A percentile compares a stretch with the other conserved stretches of the same genome.
Evolutionary conservation across 345 rosid species (phyloP).

Genomic region (Brassica napus): DNA sequence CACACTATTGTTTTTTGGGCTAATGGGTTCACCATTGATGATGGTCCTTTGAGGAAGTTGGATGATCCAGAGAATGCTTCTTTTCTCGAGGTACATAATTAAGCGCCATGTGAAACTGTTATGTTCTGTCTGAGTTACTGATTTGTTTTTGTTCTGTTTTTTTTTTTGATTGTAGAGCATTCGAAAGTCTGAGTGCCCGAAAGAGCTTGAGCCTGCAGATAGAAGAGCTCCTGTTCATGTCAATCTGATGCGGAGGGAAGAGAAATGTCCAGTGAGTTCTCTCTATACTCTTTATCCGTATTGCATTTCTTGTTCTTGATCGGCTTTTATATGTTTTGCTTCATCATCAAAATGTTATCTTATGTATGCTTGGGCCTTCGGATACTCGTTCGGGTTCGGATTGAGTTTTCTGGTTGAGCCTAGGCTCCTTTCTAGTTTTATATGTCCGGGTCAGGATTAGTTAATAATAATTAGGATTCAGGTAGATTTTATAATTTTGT

Average conservation of each 20-base stretch:
- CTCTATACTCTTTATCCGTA: conserved; percentile 5
- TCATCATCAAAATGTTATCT: not conserved
- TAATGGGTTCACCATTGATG: conserved; percentile 91
- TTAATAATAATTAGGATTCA: not conserved
- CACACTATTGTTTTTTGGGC: conserved; percentile 93
- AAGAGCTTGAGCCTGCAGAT: conserved; percentile 95
- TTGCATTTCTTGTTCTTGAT: not conserved
- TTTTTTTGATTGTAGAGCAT: conserved; percentile 60
- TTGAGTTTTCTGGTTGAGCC: not conserved
- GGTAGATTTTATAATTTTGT: not conserved
- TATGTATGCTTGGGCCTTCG: not conserved
- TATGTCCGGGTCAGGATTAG: not conserved
- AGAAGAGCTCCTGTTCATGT: conserved; percentile 84
- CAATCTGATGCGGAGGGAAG: conserved; percentile 80
- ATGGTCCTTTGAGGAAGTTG: conserved; percentile 88
- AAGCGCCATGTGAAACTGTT: not conserved
- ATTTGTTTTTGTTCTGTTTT: not conserved
- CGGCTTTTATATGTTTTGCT: not conserved
- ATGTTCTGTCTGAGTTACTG: not conserved
- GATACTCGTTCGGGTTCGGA: not conserved
- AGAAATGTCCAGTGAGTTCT: conserved; percentile 75
- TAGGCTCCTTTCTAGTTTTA: not conserved
- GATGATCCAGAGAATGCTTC: conserved; percentile 96
- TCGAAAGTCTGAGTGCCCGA: conserved; percentile 93
- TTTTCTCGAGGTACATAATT: conserved; percentile 64